Conservation (phyloP, 2,329 filamentous ascomycete genomes). For the Knufia petricola region DNA sequence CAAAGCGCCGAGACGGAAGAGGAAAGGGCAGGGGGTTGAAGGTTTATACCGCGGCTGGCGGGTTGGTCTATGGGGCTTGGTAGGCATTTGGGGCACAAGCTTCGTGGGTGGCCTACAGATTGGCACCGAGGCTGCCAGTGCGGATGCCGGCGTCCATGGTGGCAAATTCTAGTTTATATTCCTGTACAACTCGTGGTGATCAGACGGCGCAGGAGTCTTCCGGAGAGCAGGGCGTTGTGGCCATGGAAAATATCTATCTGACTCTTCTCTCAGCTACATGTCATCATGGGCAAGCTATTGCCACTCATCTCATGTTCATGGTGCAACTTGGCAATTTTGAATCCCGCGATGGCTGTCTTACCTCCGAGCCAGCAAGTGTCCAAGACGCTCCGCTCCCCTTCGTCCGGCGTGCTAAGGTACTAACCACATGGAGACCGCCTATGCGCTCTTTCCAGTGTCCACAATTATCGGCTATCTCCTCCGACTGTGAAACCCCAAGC, state of each 20-base stretch:
- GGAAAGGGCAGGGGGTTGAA: slow-evolving; percentile 46
- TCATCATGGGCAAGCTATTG: neutral
- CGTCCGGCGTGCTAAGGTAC: no score
- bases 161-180: slow-evolving; percentile 19
- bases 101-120: slow-evolving; percentile 30
- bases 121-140: slow-evolving; percentile 15
- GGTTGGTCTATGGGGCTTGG: slow-evolving; percentile 46
- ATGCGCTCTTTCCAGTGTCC: no score
- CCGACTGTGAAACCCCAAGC: no score
- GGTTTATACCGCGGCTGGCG: slow-evolving; percentile 51
- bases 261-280: neutral
- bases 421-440: no score
- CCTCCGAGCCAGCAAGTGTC: no score
- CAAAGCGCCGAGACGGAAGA: slow-evolving; percentile 35
- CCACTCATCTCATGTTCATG: neutral
- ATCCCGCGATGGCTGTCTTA: no score
- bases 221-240: neutral
- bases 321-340: neutral
- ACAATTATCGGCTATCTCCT: no score
- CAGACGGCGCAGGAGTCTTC: neutral
- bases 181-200: neutral
- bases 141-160: slow-evolving; percentile 15
- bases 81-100: slow-evolving; percentile 45
- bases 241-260: neutral
- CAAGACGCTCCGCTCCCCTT: no score